Conservation (phyloP, 1,284 basidiomycete species). For the Grifola frondosa region DNA sequence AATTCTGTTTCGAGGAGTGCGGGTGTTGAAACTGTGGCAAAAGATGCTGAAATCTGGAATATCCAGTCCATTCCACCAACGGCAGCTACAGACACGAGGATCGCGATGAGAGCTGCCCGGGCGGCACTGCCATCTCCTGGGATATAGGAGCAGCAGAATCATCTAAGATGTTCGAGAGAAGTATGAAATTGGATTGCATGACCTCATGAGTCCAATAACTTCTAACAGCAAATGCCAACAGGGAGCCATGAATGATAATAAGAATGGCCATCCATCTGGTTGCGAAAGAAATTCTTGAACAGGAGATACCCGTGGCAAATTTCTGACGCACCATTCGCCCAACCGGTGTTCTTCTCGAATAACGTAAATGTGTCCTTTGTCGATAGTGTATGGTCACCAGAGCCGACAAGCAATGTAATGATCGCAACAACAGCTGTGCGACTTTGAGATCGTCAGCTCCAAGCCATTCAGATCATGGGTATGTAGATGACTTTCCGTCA, state of each 20-base stretch:
- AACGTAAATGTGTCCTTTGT: slow-evolving; percentile 66
- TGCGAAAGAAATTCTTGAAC: too few species aligned
- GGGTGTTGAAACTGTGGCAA: slow-evolving; percentile 54
- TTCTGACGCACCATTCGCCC: slow-evolving; percentile 58
- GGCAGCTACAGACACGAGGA: slow-evolving; percentile 58
- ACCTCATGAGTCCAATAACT: slow-evolving; percentile 20
- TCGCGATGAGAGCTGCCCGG: slow-evolving; percentile 71
- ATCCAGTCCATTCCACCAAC: slow-evolving; percentile 64
- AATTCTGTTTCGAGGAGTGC: slow-evolving; percentile 48
- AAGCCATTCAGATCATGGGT: neutral
- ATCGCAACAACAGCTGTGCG: slow-evolving; percentile 50
- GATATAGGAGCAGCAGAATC: slow-evolving; percentile 77
- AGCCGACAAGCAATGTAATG: slow-evolving; percentile 54
- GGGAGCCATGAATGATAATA: slow-evolving; percentile 68
- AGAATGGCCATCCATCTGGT: slow-evolving; percentile 69
- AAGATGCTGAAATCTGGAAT: slow-evolving; percentile 59
- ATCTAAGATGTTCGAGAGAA: slow-evolving; percentile 38
- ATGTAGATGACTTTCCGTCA: slow-evolving; percentile 47
- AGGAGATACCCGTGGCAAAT: too few species aligned
- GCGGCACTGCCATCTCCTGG: slow-evolving; percentile 68
- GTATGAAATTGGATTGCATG: neutral
- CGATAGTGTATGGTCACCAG: slow-evolving; percentile 56
- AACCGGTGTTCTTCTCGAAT: slow-evolving; percentile 73
- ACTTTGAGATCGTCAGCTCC: slow-evolving; percentile 7
- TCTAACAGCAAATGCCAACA: slow-evolving; percentile 78